Conservation (phyloP, 2,329 filamentous ascomycete genomes). For the Cladosporium halotolerans region DNA sequence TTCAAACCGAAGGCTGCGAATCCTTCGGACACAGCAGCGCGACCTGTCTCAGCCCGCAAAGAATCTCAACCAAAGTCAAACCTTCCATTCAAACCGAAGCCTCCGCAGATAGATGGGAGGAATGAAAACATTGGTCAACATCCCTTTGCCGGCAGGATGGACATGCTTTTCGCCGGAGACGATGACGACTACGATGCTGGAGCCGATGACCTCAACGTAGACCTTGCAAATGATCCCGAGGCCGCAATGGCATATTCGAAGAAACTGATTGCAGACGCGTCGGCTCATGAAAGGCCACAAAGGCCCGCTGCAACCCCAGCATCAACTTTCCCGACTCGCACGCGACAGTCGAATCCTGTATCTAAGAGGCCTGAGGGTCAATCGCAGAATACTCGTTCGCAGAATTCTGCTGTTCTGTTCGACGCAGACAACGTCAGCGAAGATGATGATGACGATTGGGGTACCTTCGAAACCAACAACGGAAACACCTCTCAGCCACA, state of each 20-base stretch:
- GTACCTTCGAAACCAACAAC: slow-evolving; percentile 25
- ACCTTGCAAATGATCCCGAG: slow-evolving; percentile 29
- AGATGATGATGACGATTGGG: slow-evolving; percentile 28
- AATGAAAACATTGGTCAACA: slow-evolving; percentile 18
- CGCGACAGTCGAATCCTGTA: slow-evolving; percentile 9
- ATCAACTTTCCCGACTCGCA: not conserved
- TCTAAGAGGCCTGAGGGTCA: slow-evolving; percentile 24
- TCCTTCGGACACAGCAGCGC: not conserved
- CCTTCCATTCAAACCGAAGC: slow-evolving; percentile 18
- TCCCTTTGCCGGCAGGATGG: slow-evolving; percentile 30
- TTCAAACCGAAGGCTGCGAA: slow-evolving; percentile 7
- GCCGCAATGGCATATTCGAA: slow-evolving; percentile 32
- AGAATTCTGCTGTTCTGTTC: slow-evolving; percentile 27
- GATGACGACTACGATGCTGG: slow-evolving; percentile 31
- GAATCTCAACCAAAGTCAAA: not conserved
- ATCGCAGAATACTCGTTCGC: slow-evolving; percentile 16
- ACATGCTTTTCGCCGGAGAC: slow-evolving; percentile 27
- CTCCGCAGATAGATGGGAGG: not conserved
- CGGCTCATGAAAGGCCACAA: slow-evolving; percentile 14
- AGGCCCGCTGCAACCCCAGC: not conserved
- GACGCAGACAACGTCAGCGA: slow-evolving; percentile 27
- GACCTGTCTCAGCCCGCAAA: not conserved
- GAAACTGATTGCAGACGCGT: slow-evolving; percentile 25
- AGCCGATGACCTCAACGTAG: slow-evolving; percentile 25
- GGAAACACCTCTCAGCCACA: not conserved